Conservation (phyloP, 768 basidiomycete species). For the Russula abietina region DNA sequence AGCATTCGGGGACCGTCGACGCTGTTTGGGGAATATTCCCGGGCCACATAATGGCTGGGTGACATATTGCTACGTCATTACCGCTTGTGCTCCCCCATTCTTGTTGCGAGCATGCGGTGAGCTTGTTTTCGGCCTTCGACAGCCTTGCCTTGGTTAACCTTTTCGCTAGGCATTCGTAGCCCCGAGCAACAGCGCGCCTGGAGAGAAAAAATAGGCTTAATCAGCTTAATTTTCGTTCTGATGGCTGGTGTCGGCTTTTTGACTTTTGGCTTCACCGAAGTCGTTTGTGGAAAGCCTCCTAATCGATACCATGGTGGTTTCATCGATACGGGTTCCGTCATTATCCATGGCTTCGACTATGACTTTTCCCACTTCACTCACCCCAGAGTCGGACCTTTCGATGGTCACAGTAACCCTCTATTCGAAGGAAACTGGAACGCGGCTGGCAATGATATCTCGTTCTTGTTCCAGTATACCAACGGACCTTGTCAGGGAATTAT, state of each 20-base stretch:
- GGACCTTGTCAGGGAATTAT: slow-evolving; percentile 75
- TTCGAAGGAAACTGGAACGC: slow-evolving; percentile 69
- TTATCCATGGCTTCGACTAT: slow-evolving; percentile 93
- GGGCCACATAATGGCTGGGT: slow-evolving; percentile 95
- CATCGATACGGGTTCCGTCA: slow-evolving; percentile 71
- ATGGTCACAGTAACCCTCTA: slow-evolving; percentile 79
- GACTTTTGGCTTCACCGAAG: slow-evolving; percentile 95
- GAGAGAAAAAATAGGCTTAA: slow-evolving; percentile 96
- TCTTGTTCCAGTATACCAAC: slow-evolving; percentile 92
- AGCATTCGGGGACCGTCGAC: slow-evolving; percentile 37
- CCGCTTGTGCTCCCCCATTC: slow-evolving; percentile 74
- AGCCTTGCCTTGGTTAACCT: background rate
- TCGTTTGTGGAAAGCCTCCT: slow-evolving; percentile 85
- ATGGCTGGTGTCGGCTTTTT: slow-evolving; percentile 97
- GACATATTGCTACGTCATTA: slow-evolving; percentile 85
- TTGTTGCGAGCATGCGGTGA: slow-evolving; percentile 72
- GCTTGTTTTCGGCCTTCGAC: slow-evolving; percentile 29
- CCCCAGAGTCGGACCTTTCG: slow-evolving; percentile 66
- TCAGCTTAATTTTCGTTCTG: slow-evolving; percentile 68
- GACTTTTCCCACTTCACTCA: slow-evolving; percentile 86
- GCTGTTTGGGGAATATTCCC: slow-evolving; percentile 70
- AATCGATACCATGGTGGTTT: slow-evolving; percentile 76
- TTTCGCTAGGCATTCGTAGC: slow-evolving; percentile 64
- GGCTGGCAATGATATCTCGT: slow-evolving; percentile 84
- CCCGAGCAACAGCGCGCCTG: slow-evolving; percentile 94